phyloP scores from a whole-genome alignment of 139 green algal genomes.

The Chlorella vulgaris region DNA sequence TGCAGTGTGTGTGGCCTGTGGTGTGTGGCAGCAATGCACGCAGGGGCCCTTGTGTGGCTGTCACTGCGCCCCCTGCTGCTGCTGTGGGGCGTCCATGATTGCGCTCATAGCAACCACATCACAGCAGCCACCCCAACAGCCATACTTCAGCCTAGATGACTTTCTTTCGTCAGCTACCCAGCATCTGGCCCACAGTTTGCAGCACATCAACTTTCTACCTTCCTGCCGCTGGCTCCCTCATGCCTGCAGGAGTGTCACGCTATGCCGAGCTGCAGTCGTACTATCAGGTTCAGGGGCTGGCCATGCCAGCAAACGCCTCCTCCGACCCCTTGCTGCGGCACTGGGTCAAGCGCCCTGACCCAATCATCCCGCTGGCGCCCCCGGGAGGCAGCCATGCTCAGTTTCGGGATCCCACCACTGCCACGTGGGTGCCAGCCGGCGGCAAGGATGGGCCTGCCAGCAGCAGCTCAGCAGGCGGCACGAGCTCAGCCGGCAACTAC shows the following conservation, averaged over 20 bases:
- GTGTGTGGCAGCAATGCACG: background rate
- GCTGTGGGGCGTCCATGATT: too few species aligned
- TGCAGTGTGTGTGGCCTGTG: background rate
- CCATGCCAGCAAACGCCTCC: background rate
- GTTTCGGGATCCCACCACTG: background rate
- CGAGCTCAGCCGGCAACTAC: background rate
- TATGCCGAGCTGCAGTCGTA: background rate
- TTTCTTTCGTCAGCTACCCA: too few species aligned
- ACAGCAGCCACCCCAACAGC: too few species aligned
- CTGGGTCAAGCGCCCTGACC: background rate
- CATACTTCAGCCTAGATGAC: too few species aligned
- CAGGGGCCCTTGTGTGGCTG: too few species aligned
- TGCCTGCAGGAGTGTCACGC: background rate
- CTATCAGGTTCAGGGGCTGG: background rate
- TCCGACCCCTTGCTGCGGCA: background rate
- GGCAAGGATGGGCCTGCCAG: too few species aligned
- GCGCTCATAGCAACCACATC: too few species aligned
- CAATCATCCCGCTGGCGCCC: background rate
- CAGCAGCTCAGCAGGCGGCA: too few species aligned
- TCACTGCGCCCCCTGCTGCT: too few species aligned
- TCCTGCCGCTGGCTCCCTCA: too few species aligned
- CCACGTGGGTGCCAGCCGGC: background rate
- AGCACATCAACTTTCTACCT: too few species aligned
- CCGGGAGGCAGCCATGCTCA: background rate
- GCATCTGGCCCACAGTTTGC: too few species aligned